Base-by-base conservation (phyloP, 345 rosid genomes). In the Lepidium aucheri region DNA sequence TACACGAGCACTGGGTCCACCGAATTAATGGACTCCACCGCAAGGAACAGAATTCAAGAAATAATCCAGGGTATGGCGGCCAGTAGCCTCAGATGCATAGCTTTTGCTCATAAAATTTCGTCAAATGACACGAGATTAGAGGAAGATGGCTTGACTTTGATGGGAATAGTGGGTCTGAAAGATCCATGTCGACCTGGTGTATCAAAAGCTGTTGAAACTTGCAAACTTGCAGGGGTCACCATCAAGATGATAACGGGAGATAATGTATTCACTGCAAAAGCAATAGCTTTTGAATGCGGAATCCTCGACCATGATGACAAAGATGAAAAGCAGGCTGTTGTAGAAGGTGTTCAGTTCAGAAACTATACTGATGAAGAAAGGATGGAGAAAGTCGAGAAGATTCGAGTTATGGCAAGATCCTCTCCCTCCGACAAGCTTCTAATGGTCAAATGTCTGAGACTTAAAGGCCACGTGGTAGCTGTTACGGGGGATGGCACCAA, bases 231-330 rank as follows among this genome's bases (percentile, higher is more conserved):
- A 0, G 86, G 89, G 45, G 87, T 85, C 8, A 66, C 64, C 41
- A 68, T 85, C 80, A 87, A 82, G 77, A 87, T 85, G 87, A 75
- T 85, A 51, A 87, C 91, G 0, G 90, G 95, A 43, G 95, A 87
- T 72, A 85, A 85, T 69, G 76, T 83, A 53, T 79, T 72, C 77
- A 87, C 89, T 24, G 95, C 87, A 36, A 87, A 74, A 77, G 95
- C 95, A 1, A 85, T 87, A 79, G 87, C 95, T 8, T 67, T 74
- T 1, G 89, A 83, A 69, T 83, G 89, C n/a, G 89, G 87, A 30
- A 87, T 85, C 50, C 81, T 83, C 7, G 69, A 69, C 47, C 69
- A 67, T 9, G 76, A 62, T 54, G 52, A 66, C 49, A 71, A 77
- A 18, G 75, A 28, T 26, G 70, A 65, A 22, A 67, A 41, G 3